These are phyloP conservation scores for Solanum habrochaites DNA, from an alignment of 257 asterid genomes.

Conservation along the genomic window DNA sequence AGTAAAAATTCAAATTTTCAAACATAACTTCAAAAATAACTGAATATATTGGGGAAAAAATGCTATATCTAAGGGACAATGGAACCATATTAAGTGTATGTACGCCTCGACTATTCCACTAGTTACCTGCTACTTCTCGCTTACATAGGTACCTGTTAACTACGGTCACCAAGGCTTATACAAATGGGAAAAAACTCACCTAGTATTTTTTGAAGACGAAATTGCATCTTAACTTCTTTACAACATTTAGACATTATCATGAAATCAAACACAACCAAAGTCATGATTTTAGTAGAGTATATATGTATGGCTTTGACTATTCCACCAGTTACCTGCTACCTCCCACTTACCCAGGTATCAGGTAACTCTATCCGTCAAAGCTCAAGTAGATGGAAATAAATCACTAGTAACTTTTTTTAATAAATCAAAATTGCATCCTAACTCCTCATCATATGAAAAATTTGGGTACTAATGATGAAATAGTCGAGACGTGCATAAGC, in stretches of 20 bases:
- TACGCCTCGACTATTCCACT: not conserved
- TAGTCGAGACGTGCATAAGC: not conserved
- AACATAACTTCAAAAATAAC: not conserved
- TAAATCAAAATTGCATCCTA: not conserved
- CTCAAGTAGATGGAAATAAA: not conserved
- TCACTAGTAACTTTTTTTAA: not conserved
- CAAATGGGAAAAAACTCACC: not conserved
- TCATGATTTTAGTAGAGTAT: not conserved
- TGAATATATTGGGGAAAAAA: not conserved
- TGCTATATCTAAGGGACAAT: not conserved
- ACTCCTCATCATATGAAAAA: not conserved
- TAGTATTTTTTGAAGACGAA: not conserved
- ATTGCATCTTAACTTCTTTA: not conserved
- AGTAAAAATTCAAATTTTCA: not conserved
- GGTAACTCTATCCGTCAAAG: not conserved
- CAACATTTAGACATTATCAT: not conserved
- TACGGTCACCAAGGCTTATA: not conserved
- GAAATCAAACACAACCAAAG: not conserved
- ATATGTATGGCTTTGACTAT: not conserved
- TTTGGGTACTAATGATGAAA: not conserved
- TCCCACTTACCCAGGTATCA: not conserved
- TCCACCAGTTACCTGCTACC: not conserved
- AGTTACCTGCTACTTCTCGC: not conserved
- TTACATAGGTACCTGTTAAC: not conserved
- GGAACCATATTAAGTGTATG: not conserved